A percentile compares a stretch with the other conserved stretches of the same genome.
phyloP scores from a whole-genome alignment of 139 green algal species.

The Closterium sp. region DNA sequence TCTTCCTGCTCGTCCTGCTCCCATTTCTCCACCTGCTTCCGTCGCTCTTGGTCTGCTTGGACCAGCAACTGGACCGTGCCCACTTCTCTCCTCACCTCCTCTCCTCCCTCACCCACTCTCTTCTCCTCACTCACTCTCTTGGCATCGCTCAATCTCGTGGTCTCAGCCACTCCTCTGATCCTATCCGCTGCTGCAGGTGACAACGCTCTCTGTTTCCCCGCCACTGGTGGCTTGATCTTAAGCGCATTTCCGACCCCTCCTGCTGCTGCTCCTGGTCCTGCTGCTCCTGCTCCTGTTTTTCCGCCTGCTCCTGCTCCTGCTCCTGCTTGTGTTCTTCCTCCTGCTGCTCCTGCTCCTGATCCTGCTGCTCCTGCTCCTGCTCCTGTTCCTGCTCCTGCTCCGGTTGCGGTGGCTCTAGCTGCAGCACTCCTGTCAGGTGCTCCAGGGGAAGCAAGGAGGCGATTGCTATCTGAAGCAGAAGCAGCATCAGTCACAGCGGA shows the following conservation, averaged over 20 bases:
- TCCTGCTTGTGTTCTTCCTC: background rate
- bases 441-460: background rate
- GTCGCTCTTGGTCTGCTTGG: background rate
- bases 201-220: background rate
- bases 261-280: background rate
- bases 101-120: background rate
- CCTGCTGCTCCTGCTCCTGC: background rate
- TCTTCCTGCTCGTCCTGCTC: background rate
- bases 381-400: background rate
- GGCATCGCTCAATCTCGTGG: background rate
- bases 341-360: too few species aligned
- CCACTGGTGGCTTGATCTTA: background rate
- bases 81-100: background rate
- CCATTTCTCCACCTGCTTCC: background rate
- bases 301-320: background rate
- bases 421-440: background rate
- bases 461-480: background rate
- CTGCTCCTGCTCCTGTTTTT: background rate
- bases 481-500: background rate
- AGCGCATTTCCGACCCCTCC: background rate
- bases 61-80: background rate
- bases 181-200: background rate
- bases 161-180: background rate
- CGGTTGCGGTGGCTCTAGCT: background rate
- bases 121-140: background rate